Conservation (phyloP, 495 filamentous ascomycete genomes). For the Penicillium desertorum region DNA sequence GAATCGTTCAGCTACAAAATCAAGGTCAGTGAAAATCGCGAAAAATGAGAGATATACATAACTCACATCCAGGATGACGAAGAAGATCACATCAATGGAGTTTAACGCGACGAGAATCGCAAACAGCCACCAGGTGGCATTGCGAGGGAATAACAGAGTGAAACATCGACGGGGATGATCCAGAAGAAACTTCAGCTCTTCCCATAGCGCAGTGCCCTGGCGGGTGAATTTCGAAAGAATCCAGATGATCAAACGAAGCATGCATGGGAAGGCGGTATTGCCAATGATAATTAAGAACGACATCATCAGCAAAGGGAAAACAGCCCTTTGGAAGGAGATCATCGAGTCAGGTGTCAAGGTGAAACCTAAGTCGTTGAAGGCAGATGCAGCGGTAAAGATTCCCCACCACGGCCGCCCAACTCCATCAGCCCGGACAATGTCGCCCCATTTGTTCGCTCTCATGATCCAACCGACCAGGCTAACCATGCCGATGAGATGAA, state of each 20-base stretch:
- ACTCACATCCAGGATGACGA: slow-evolving; percentile 83
- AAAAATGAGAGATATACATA: neutral
- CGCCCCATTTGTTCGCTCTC: slow-evolving; percentile 52
- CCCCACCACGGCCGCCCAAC: slow-evolving; percentile 82
- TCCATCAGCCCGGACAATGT: slow-evolving; percentile 59
- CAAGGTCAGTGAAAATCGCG: slow-evolving; percentile 18
- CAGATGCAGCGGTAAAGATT: slow-evolving; percentile 78
- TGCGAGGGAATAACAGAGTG: slow-evolving; percentile 83
- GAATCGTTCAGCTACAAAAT: slow-evolving; percentile 61
- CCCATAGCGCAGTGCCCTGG: slow-evolving; percentile 66
- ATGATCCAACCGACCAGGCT: slow-evolving; percentile 79
- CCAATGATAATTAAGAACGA: slow-evolving; percentile 85
- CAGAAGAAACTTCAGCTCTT: slow-evolving; percentile 84
- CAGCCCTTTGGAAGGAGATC: slow-evolving; percentile 75
- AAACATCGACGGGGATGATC: slow-evolving; percentile 96
- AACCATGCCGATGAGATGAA: slow-evolving; percentile 71
- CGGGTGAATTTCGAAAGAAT: slow-evolving; percentile 57
- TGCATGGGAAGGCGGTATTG: slow-evolving; percentile 91
- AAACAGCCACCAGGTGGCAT: slow-evolving; percentile 96
- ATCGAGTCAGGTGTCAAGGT: slow-evolving; percentile 91
- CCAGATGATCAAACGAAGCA: slow-evolving; percentile 91
- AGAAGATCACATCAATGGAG: slow-evolving; percentile 79
- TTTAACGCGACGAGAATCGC: slow-evolving; percentile 81
- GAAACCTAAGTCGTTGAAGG: slow-evolving; percentile 87
- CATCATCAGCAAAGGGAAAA: slow-evolving; percentile 71